Evolutionary conservation across 257 asterid species (phyloP).

Genomic region (Nicotiana undulata): DNA sequence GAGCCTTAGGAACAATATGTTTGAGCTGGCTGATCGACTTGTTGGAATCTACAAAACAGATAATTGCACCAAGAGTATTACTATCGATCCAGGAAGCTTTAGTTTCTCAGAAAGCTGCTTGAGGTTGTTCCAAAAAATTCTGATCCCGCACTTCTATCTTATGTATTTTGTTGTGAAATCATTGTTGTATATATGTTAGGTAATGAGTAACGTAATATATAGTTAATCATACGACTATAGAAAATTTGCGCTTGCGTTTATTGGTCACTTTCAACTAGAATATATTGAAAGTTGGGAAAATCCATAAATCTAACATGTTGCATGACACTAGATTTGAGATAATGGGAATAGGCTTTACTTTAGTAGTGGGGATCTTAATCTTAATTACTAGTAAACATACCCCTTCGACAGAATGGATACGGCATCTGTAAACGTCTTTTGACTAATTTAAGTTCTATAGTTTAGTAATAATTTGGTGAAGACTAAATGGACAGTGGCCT

Average conservation of each 20-base stretch:
- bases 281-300: neutral
- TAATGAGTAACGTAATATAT: neutral
- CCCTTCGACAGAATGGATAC: constrained; percentile 37
- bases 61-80: constrained; percentile 90
- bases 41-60: constrained; percentile 96
- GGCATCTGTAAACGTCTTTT: constrained; percentile 14
- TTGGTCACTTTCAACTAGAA: neutral
- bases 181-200: neutral
- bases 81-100: constrained; percentile 91
- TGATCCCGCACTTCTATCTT: neutral
- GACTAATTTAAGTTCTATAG: neutral
- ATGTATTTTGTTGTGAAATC: neutral
- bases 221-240: neutral
- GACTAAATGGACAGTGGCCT: neutral
- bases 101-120: constrained; percentile 58
- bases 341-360: constrained; percentile 30
- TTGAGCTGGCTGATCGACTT: constrained; percentile 89
- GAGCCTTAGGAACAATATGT: constrained; percentile 95
- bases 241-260: neutral
- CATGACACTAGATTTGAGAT: constrained; percentile 49
- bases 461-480: neutral
- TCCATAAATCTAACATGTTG: neutral
- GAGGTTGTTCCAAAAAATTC: constrained; percentile 12
- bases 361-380: constrained; percentile 34
- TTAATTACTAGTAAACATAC: constrained; percentile 56